phyloP scores from a whole-genome alignment of 148 eudicot species.

The Mesembryanthemum crystallinum region DNA sequence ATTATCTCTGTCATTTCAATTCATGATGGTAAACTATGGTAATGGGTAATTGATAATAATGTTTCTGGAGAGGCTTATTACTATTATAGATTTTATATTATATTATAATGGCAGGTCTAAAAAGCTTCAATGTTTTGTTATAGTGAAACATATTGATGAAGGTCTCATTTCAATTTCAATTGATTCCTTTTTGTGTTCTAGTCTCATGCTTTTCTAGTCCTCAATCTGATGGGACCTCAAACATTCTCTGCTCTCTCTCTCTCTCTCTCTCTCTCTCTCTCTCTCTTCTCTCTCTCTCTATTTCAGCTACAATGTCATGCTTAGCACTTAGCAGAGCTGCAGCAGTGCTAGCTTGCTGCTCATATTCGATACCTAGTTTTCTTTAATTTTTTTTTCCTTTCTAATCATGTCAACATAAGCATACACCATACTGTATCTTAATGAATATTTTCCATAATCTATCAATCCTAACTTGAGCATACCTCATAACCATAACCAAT shows the following conservation, averaged over 20 bases:
- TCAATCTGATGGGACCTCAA: constrained; percentile 15
- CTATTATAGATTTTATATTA: background rate
- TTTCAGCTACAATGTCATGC: constrained; percentile 5
- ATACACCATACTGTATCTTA: too few relatives aligned
- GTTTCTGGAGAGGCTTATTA: background rate
- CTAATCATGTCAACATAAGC: too few relatives aligned
- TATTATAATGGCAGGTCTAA: constrained; percentile 3
- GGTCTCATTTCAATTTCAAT: constrained; percentile 6
- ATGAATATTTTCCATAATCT: too few relatives aligned
- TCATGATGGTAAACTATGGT: background rate
- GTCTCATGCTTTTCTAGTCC: constrained; percentile 1
- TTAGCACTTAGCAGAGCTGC: constrained; percentile 5
- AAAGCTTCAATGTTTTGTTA: constrained; percentile 5
- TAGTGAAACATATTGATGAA: constrained; percentile 18
- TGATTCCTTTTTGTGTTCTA: background rate
- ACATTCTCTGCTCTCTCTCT: constrained; percentile 9
- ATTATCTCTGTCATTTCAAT: background rate
- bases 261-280: too few relatives aligned
- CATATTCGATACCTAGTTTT: too few relatives aligned
- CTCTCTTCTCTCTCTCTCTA: background rate
- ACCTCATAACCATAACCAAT: too few relatives aligned
- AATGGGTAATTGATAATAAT: constrained; percentile 3
- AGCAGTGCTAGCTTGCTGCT: background rate
- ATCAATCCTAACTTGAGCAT: too few relatives aligned
- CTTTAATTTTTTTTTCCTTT: too few relatives aligned